Evolutionary conservation across 116 monocot species (phyloP), one percentile per base, ranked within the genome.

Genomic region (Posidonia oceanica): DNA sequence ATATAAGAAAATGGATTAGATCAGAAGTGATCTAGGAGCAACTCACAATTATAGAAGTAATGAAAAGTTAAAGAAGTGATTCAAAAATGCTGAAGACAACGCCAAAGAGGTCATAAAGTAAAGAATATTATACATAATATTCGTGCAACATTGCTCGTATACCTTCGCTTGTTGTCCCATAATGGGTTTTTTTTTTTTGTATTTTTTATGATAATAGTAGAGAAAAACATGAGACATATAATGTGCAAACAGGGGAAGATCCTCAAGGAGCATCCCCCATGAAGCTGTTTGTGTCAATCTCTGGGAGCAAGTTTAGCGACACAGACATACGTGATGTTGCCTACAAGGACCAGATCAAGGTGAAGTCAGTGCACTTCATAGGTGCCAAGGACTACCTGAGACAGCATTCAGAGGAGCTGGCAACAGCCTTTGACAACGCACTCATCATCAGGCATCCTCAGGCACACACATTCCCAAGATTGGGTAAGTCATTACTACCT

Each of bases 351-450:
- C 80, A 78, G 17, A 83, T 89, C 57, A 81, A 81, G 69, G 83
- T 67, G 54, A 83, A 64, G 72, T 89, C 85, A 11, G 76, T 77
- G 69, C 89, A 89, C 75, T 76, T 89, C 15, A 83, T 89, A 21
- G 89, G 89, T 16, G 89, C 75, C 11, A 85, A 85, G 63, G 85
- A 89, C 55, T 89, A 84, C 83, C 69, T 89, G 52, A 89, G n/a
- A n/a, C n/a, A n/a, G 38, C 85, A 85, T 10, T 83, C 85, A 0
- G 83, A 85, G 66, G 81, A 89, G n/a, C 69, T 89, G 37, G 80
- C 83, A 3, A 42, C 74, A 55, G 83, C 81, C 61, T 89, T 89
- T 66, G 75, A 74, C 3, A 63, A 39, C 37, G 81, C 89, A 13
- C 63, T 83, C 63, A 71, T 89, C 55, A 23, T 89, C 5, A 76